Evolutionary conservation across 2,329 filamentous ascomycete genomes (phyloP), one percentile per base, ranked within the genome.

Genomic region (Exutisphaerella laricina): DNA sequence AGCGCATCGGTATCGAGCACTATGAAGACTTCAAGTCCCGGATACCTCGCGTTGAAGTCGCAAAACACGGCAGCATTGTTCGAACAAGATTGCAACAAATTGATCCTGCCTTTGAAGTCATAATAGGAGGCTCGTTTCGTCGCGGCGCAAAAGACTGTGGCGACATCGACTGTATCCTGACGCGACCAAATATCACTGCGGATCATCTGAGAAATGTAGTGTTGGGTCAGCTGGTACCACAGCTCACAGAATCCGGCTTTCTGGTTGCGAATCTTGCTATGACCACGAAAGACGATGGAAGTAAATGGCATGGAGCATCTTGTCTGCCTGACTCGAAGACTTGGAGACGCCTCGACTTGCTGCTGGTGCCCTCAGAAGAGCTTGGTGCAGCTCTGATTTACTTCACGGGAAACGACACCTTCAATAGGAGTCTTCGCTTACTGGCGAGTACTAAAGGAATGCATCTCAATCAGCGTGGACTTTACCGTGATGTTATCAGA

Each of bases 391-490:
- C 89, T 0, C 62, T 96, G 48, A 76, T 96, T n/a, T 96, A 96
- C 60, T 97, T 96, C 59, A 96, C 90, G 0, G 33, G 33, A n/a
- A 92, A 96, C 54, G 89, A 95, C 60, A 84, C 95, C 23, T 96
- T 96, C 69, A 96, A 96, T 63, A 74, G 89, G 12, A 94, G 86
- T 58, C 78, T 96, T 62, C 71, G 90, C 50, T 66, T 94, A 12
- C 64, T 96, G 50, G 88, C 88, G 10, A 78, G 80, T 28, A 88
- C 80, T 65, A 92, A 86, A 66, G 78, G 80, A 0, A 88, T 94
- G 86, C 70, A 85, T 38, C 62, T 97, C 41, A 96, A 95, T 55
- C 89, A 96, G 65, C 72, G 77, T 21, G 90, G 88, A 0, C 62
- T 97, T 42, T 95, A 82, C 56, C 77, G 72, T 54, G 77, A 87